Base-by-base conservation (phyloP, 768 basidiomycete genomes). In the Rhizopogon vinicolor region DNA sequence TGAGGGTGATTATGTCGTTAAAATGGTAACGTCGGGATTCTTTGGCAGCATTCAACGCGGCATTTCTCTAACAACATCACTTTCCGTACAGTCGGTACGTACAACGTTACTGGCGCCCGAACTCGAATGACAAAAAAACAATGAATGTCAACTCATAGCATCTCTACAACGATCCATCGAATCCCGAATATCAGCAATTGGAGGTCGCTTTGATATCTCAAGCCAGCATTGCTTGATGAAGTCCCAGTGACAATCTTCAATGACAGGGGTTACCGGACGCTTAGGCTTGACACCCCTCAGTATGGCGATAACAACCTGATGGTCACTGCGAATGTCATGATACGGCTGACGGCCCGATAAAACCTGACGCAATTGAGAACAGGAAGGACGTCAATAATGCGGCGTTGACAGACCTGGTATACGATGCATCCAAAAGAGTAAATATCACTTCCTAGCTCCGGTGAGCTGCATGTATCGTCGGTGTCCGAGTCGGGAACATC, bases 401-500 rank as follows among this genome's bases (percentile, higher is more conserved):
- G 13, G 10, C 10, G 35, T 37, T n/a, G 19, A 52, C 44, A 37
- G 13, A 37, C 35, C 13, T 37, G 35, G 10, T 37, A 37, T 12
- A 37, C 12, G 35, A 37, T 37, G 35, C 35, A 37, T 37, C 35
- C 35, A 12, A 37, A 37, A 37, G 35, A 37, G 35, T 37, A 37
- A 12, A 37, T 13, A 10, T 37, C 35, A 13, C 35, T 37, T 12
- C 13, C 35, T 12, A 12, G 45, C 7, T 18, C 31, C 28, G 45
- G 25, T 8, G 45, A 4, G 3, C 6, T 1, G 25, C 7, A 16
- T 48, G 45, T 13, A 13, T 18, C 18, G 13, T 40, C 43, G 10
- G 53, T 41, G 19, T 68, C 65, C 31, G 69, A 66, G n/a, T 69
- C 63, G 12, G 63, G 57, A 22, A 60, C 25, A 14, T 62, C 65